Percentiles rank a stretch among this genome's conserved stretches.
phyloP scores from a whole-genome alignment of 768 basidiomycete genomes.

The Pulveroboletus sp. region DNA sequence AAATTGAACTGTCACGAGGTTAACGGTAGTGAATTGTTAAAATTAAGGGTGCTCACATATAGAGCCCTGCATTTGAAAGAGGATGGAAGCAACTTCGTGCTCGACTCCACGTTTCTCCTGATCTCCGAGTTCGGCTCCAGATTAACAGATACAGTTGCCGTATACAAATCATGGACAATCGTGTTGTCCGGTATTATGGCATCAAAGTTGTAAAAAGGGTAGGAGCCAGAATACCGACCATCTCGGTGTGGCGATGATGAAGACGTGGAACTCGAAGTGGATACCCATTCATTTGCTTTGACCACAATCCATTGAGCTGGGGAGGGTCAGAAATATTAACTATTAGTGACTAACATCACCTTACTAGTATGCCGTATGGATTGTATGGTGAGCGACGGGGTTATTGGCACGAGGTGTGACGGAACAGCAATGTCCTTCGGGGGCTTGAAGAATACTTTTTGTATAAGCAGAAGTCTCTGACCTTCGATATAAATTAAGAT shows the following conservation, averaged over 20 bases:
- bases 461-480: neutral
- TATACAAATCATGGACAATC: conserved; percentile 14
- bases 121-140: conserved; percentile 3
- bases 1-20: conserved; percentile 10
- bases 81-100: conserved; percentile 6
- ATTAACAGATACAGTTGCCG: conserved; percentile 1
- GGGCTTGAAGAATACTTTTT: neutral
- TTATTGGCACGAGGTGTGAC: neutral
- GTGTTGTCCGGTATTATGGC: neutral
- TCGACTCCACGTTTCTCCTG: conserved; percentile 3
- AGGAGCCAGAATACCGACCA: no score
- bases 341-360: neutral
- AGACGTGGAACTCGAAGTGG: neutral
- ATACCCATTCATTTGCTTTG: conserved; percentile 1
- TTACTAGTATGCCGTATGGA: conserved; percentile 10
- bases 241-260: neutral
- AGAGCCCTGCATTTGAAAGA: conserved; percentile 8
- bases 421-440: neutral
- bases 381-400: neutral
- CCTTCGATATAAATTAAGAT: conserved; percentile 4
- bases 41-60: conserved; percentile 1
- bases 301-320: conserved; percentile 11
- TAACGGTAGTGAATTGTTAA: neutral
- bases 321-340: neutral
- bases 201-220: neutral